Conservation (phyloP, 2,329 filamentous ascomycete species). For the Alternaria longipes region DNA sequence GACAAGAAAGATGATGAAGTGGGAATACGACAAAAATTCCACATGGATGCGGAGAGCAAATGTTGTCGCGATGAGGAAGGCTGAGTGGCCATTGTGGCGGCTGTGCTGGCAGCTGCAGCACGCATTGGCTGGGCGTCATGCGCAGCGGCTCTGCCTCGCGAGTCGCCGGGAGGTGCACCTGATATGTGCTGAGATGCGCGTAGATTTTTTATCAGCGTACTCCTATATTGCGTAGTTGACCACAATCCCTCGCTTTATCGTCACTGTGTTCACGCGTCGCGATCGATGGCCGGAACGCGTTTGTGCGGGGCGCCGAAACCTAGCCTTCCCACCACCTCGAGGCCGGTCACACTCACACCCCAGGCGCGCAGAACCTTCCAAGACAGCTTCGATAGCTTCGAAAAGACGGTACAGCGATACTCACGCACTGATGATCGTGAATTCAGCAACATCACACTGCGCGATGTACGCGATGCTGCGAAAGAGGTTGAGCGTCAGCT, state of each 20-base stretch:
- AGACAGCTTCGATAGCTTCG: neutral
- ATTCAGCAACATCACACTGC: neutral
- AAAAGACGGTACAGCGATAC: neutral
- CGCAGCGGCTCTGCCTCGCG: neutral
- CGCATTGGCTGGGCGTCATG: neutral
- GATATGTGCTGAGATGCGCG: too few relatives aligned
- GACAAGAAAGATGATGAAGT: neutral
- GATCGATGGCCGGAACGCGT: too few relatives aligned
- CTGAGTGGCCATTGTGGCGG: neutral
- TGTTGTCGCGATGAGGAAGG: neutral
- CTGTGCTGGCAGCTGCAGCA: neutral
- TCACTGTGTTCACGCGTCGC: too few relatives aligned
- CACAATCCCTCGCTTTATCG: rapidly evolving
- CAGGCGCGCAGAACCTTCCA: neutral
- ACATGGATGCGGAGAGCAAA: neutral
- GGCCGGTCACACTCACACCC: neutral
- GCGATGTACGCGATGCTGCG: neutral
- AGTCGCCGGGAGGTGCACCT: too few relatives aligned
- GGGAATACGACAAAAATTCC: neutral
- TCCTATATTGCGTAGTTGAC: too few relatives aligned
- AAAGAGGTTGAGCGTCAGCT: neutral
- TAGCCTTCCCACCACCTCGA: neutral
- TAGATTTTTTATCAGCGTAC: too few relatives aligned
- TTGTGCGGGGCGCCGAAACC: too few relatives aligned
- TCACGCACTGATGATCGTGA: neutral